Evolutionary conservation across 352 stramenopile species (phyloP).

Genomic region (Thalassiosira hispida): DNA sequence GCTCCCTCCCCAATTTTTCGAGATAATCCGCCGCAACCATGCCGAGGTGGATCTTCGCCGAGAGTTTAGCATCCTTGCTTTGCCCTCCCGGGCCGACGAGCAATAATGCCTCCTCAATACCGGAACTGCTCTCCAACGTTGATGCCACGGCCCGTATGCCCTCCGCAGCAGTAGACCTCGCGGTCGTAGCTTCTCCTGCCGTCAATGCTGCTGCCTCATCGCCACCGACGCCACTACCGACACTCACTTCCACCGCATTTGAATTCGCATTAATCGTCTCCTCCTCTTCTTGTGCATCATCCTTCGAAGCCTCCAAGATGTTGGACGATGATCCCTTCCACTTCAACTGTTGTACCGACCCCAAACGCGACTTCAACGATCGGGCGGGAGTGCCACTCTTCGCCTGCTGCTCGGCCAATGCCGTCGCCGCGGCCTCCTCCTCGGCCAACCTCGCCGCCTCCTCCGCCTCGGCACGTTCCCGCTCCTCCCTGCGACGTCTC

Average conservation of each 20-base stretch:
- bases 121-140: conserved; percentile 27
- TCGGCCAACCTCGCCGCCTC: conserved; percentile 17
- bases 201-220: neutral
- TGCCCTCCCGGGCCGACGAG: conserved; percentile 5
- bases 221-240: neutral
- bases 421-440: neutral
- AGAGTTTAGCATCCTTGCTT: conserved; percentile 51
- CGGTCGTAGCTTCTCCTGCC: neutral
- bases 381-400: neutral
- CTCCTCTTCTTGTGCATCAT: conserved; percentile 3
- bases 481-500: conserved; percentile 42
- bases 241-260: conserved; percentile 43
- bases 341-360: conserved; percentile 46
- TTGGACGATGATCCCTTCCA: conserved; percentile 36
- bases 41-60: conserved; percentile 64
- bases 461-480: conserved; percentile 40
- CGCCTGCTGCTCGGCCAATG: conserved; percentile 1
- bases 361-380: conserved; percentile 34
- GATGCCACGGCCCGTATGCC: neutral
- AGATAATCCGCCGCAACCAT: conserved; percentile 73
- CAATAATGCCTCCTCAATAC: conserved; percentile 46
- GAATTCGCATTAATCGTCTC: conserved; percentile 28
- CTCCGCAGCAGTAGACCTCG: neutral
- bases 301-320: conserved; percentile 14
- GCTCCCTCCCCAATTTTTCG: conserved; percentile 73